Evolutionary conservation across 495 filamentous ascomycete species (phyloP).

Genomic region (Aspergillus taichungensis): DNA sequence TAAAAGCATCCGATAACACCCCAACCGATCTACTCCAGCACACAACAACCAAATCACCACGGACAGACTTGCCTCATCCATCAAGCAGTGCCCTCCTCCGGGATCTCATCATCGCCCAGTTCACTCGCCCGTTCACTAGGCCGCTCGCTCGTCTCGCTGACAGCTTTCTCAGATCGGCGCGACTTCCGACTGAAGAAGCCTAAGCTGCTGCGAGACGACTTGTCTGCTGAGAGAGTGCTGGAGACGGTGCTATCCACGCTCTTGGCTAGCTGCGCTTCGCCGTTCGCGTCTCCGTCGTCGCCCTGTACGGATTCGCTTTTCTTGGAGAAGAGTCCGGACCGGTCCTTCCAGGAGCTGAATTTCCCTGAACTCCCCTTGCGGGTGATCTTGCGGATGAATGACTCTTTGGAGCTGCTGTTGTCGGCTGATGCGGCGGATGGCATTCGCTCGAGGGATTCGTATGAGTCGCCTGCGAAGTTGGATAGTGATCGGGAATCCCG

Average conservation of each 20-base stretch:
- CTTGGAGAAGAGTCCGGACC: constrained; percentile 54
- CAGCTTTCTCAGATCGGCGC: constrained; percentile 35
- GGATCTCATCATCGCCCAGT: constrained; percentile 39
- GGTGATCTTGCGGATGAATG: constrained; percentile 63
- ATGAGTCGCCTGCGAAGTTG: constrained; percentile 61
- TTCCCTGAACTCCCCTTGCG: constrained; percentile 75
- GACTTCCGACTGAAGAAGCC: constrained; percentile 45
- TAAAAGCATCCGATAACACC: too few species aligned
- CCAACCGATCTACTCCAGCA: too few species aligned
- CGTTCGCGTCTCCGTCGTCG: constrained; percentile 39
- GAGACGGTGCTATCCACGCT: constrained; percentile 39
- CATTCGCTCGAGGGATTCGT: constrained; percentile 64
- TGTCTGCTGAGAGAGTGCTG: constrained; percentile 36
- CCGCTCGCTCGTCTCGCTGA: constrained; percentile 38
- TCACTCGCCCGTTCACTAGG: constrained; percentile 41
- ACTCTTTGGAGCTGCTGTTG: constrained; percentile 47
- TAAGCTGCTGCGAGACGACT: constrained; percentile 37
- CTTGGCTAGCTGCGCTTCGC: constrained; percentile 39
- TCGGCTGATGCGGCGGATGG: constrained; percentile 61
- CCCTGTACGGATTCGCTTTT: constrained; percentile 46
- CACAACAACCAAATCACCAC: constrained; percentile 6
- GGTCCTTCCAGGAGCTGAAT: constrained; percentile 65
- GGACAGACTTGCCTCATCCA: neutral
- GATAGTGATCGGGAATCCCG: constrained; percentile 49
- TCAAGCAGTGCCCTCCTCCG: constrained; percentile 15